Evolutionary conservation across 495 filamentous ascomycete genomes (phyloP), one percentile per base, ranked within the genome.

Genomic region (Talaromyces adpressus): DNA sequence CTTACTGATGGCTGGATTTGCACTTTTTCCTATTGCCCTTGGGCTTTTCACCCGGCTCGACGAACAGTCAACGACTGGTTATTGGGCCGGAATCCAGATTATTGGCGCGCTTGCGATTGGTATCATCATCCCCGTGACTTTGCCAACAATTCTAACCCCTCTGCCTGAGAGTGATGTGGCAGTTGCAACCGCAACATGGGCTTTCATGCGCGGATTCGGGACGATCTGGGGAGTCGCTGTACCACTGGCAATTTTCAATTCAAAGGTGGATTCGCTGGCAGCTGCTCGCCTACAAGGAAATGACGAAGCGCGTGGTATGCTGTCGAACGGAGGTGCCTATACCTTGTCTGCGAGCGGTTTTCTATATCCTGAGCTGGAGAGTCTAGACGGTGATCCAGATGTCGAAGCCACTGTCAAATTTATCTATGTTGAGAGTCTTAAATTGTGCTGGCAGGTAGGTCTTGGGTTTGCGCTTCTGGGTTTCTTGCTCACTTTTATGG

Each of bases 41-140:
- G 89, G 89, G 2, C 77, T 91, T 1, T 84, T 87, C 63, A 79
- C 89, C 66, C 73, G 85, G 69, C 76, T 92, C 20, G 72, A 78
- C 51, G 59, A 77, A 0, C 70, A 63, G 0, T 68, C 76, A 0
- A 39, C 16, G 0, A 59, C 63, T 0, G 71, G 36, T 0, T 52
- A 59, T 3, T 75, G 70, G 68, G 70, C 70, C 1, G 20, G 65
- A 6, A 63, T 73, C n/a, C 69, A 73, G 7, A 65, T 74, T 18
- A 59, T 76, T 0, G 62, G 67, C 7, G 68, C 68, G 8, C n/a
- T 76, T 22, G 73, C 68, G 0, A 64, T 47, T 7, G 73, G 71
- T n/a, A 58, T 75, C 45, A 45, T 71, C 2, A 59, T 70, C 3
- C 68, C 64, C 2, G 70, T 66, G 0, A 49, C 67, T 14, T 68